Evolutionary conservation across 805 yeast genomes (phyloP), one percentile per base, ranked within the genome.

Genomic region (Candida pseudofarinosa): DNA sequence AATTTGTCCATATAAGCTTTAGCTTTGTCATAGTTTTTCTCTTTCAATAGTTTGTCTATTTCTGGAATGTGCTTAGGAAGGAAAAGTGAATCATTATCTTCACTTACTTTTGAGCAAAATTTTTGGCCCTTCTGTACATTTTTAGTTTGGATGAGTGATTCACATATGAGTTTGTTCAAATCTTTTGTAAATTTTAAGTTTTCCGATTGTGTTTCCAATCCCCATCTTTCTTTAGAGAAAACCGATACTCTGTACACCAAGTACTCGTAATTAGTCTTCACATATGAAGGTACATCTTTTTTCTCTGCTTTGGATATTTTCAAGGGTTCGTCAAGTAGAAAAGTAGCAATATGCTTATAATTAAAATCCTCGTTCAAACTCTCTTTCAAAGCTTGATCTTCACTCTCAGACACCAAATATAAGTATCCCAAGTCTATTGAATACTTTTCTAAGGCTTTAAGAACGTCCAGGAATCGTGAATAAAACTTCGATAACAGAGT

Each of bases 401-500:
- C 56, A 33, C 69, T 69, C 31, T 46, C 47, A 30, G 39, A 19
- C 5, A 53, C 40, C 2, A 44, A 47, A 40, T 60, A 63, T 28
- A 57, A 56, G 37, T 63, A 62, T 12, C 65, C 58, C 14, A 50
- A 43, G 13, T 53, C 48, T n/a, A 63, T 54, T 1, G 81, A 76
- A 41, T 77, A 73, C 12, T 74, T 63, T 31, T 76, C 71, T 19
- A 76, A 51, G 34, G 52, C 64, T 52, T 48, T 63, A 45, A 65
- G 61, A 33, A 71, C 64, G 43, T 58, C 67, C 32, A 56, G 62
- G 45, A 80, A 63, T 44, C 73, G 76, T 23, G 77, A 68, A 43
- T 66, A 66, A n/a, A 80, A 59, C 51, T 82, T 77, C 8, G 86
- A 76, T 23, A 74, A 54, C 14, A 56, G 63, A 23, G 81, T 79